Conservation (phyloP, 257 asterid species). For the Solanum medicagineum region DNA sequence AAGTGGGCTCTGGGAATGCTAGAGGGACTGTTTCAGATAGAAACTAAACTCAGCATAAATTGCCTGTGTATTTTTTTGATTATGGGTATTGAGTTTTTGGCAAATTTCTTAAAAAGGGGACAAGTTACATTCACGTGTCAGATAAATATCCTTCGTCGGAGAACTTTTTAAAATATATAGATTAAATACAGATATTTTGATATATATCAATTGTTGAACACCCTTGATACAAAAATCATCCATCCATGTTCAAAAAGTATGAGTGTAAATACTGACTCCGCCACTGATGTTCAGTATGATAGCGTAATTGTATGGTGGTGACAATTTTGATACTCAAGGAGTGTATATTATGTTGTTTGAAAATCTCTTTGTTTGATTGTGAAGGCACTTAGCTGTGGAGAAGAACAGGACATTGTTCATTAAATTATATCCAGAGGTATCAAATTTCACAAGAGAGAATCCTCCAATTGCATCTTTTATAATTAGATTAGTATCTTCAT, state of each 20-base stretch:
- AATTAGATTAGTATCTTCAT: conserved; percentile 60
- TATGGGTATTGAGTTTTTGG: background rate
- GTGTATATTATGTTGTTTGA: background rate
- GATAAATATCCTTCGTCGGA: too few relatives aligned
- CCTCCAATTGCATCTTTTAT: conserved; percentile 85
- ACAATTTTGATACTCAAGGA: background rate
- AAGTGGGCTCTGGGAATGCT: too few relatives aligned
- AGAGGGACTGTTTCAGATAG: too few relatives aligned
- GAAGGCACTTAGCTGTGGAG: conserved; percentile 89
- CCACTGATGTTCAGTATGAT: background rate
- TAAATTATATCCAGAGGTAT: conserved; percentile 69
- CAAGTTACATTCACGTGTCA: too few relatives aligned
- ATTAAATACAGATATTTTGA: too few relatives aligned
- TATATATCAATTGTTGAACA: too few relatives aligned
- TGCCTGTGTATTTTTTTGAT: background rate
- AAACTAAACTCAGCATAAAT: too few relatives aligned
- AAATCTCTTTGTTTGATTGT: background rate
- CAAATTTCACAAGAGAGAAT: conserved; percentile 54
- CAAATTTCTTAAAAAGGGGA: background rate
- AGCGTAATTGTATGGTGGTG: background rate
- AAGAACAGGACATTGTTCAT: conserved; percentile 58
- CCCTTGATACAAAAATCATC: too few relatives aligned
- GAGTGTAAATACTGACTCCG: too few relatives aligned
- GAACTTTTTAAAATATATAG: too few relatives aligned
- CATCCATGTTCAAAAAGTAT: too few relatives aligned